phyloP scores from a whole-genome alignment of 345 rosid genomes.

The Rubroshorea leprosula region DNA sequence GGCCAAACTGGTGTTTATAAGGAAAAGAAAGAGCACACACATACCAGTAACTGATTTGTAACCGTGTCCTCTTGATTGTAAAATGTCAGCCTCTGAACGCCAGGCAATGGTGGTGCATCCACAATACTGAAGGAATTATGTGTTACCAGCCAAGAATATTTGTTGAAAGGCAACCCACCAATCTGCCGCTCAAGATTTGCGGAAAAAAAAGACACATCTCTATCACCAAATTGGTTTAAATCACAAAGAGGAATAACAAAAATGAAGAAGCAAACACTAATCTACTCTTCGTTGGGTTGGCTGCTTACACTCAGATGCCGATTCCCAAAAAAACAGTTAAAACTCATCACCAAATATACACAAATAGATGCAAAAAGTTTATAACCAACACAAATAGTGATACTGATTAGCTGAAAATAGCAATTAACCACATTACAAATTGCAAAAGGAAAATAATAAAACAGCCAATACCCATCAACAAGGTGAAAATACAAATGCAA shows the following conservation, averaged over 20 bases:
- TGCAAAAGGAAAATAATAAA: too few species aligned
- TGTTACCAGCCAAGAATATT: constrained; percentile 89
- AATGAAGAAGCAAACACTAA: background rate
- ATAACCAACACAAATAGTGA: too few species aligned
- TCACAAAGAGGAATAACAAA: background rate
- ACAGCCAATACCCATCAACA: constrained; percentile 9
- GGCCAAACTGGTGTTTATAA: too few species aligned
- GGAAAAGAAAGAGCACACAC: too few species aligned
- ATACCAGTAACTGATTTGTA: constrained; percentile 77
- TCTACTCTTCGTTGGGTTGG: background rate
- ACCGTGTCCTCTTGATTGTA: constrained; percentile 91
- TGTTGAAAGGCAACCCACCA: constrained; percentile 84
- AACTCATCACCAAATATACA: too few species aligned
- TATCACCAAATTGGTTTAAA: background rate
- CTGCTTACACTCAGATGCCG: too few species aligned
- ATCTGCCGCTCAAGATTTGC: constrained; percentile 31
- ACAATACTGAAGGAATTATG: constrained; percentile 92
- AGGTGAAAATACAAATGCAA: background rate
- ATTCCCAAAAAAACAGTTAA: too few species aligned
- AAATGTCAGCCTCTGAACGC: constrained; percentile 81
- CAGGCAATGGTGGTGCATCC: constrained; percentile 73
- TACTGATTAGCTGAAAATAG: too few species aligned
- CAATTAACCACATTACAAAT: too few species aligned
- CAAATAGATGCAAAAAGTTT: too few species aligned
- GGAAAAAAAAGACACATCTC: constrained; percentile 1